A percentile compares a stretch with the other conserved stretches of the same genome.
These are phyloP conservation scores for Saccharum hybrid DNA, from an alignment of 202 grass and related monocot genomes.

Conservation along the genomic window DNA sequence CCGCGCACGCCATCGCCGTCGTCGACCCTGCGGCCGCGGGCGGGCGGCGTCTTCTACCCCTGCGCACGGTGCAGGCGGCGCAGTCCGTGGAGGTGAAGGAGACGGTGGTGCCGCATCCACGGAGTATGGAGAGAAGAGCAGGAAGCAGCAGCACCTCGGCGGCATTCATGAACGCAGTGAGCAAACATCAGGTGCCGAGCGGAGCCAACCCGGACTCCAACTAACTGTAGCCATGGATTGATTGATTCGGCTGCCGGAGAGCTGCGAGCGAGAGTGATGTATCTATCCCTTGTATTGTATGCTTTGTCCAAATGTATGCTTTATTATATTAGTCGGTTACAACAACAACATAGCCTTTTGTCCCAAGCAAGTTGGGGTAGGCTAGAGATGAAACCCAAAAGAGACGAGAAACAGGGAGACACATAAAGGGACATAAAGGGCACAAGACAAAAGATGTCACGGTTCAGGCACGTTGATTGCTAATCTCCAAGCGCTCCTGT, in stretches of 20 bases:
- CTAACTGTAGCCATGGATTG: background rate
- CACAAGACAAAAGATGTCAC: no score
- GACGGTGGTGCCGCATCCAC: background rate
- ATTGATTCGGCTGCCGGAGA: background rate
- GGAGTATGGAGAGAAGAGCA: slow-evolving; percentile 5
- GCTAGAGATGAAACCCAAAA: no score
- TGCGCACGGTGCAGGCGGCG: background rate
- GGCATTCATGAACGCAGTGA: slow-evolving; percentile 11
- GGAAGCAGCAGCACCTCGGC: background rate
- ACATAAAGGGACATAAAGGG: no score
- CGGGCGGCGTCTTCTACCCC: background rate
- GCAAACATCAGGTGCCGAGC: slow-evolving; percentile 46
- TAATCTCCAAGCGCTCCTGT: no score
- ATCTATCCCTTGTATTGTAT: background rate
- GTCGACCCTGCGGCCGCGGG: background rate
- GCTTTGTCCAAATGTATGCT: background rate
- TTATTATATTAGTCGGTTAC: no score
- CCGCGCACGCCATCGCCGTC: background rate
- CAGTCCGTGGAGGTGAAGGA: background rate
- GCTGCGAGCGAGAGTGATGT: background rate
- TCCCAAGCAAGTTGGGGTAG: no score
- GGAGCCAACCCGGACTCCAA: slow-evolving; percentile 45
- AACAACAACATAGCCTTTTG: no score
- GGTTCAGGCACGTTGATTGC: no score
- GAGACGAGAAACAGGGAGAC: no score